Conservation (phyloP, 768 basidiomycete species). For the Coprinopsis marcescibilis region DNA sequence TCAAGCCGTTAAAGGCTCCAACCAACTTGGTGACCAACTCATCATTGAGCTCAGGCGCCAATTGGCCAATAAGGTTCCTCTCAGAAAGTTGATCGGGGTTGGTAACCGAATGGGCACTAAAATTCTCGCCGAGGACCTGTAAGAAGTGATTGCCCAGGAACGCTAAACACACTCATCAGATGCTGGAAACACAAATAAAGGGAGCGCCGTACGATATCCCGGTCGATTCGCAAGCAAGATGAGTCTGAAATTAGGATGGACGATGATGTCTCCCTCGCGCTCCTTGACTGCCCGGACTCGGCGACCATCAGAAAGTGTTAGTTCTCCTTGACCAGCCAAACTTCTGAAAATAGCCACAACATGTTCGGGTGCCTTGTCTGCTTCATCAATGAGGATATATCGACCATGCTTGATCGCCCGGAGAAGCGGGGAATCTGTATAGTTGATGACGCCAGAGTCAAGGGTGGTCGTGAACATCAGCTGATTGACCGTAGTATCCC, state of each 20-base stretch:
- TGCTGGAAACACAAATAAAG: neutral
- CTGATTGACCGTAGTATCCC: slow-evolving; percentile 66
- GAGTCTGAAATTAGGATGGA: slow-evolving; percentile 60
- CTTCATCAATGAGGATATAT: slow-evolving; percentile 66
- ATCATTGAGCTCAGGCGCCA: slow-evolving; percentile 54
- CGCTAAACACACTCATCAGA: slow-evolving; percentile 28
- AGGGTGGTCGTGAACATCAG: slow-evolving; percentile 64
- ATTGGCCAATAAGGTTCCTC: slow-evolving; percentile 48
- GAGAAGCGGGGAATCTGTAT: slow-evolving; percentile 61
- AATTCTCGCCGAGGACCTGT: slow-evolving; percentile 66
- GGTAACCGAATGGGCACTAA: slow-evolving; percentile 58
- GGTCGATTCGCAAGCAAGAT: slow-evolving; percentile 62
- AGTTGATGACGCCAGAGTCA: slow-evolving; percentile 50
- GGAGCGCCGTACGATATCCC: slow-evolving; percentile 50
- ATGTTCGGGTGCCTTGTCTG: slow-evolving; percentile 69
- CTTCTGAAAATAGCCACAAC: slow-evolving; percentile 69
- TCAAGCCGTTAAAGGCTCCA: slow-evolving; percentile 58
- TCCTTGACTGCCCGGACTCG: slow-evolving; percentile 42
- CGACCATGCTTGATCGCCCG: slow-evolving; percentile 57
- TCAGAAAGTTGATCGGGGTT: slow-evolving; percentile 69
- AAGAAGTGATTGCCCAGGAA: slow-evolving; percentile 72
- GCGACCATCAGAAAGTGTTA: slow-evolving; percentile 59
- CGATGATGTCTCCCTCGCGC: slow-evolving; percentile 49
- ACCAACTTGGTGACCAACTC: slow-evolving; percentile 53
- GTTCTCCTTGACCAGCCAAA: slow-evolving; percentile 58